These are phyloP conservation scores for Castanospermum australe DNA, from an alignment of 306 rosid genomes.

Conservation along the genomic window DNA sequence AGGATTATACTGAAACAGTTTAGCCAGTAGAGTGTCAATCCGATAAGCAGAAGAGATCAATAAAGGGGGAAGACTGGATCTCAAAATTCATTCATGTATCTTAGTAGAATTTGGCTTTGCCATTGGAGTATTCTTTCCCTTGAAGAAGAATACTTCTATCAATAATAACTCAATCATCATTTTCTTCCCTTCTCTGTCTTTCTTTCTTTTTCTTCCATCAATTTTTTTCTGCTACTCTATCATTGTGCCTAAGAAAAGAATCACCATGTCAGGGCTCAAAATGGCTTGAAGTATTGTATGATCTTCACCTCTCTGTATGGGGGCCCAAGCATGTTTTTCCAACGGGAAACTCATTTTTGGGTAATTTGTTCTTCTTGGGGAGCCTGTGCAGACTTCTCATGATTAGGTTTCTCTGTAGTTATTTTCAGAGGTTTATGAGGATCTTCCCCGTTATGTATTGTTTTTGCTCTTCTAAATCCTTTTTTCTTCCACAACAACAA, in stretches of 20 bases:
- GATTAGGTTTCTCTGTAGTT: constrained; percentile 19
- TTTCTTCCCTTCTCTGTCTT: too few relatives aligned
- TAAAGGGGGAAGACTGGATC: too few relatives aligned
- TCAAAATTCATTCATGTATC: too few relatives aligned
- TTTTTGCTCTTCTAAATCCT: constrained; percentile 33
- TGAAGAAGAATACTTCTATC: too few relatives aligned
- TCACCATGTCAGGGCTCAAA: constrained; percentile 61
- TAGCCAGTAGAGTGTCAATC: too few relatives aligned
- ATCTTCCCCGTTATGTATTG: background rate
- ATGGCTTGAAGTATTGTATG: constrained; percentile 62
- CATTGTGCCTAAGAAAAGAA: constrained; percentile 42
- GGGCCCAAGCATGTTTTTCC: constrained; percentile 29
- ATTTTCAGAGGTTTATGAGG: constrained; percentile 19
- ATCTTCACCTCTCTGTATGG: constrained; percentile 62
- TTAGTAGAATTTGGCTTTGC: too few relatives aligned
- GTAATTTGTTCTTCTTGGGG: background rate
- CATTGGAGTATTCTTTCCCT: too few relatives aligned
- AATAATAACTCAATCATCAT: too few relatives aligned
- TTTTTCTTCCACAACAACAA: constrained; percentile 48
- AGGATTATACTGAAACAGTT: too few relatives aligned
- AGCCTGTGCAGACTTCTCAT: background rate
- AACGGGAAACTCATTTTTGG: constrained; percentile 16
- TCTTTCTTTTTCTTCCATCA: too few relatives aligned
- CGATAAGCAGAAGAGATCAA: too few relatives aligned
- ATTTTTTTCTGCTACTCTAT: too few relatives aligned